Evolutionary conservation across 2,329 filamentous ascomycete genomes (phyloP).

Genomic region (Hortaea sp.): DNA sequence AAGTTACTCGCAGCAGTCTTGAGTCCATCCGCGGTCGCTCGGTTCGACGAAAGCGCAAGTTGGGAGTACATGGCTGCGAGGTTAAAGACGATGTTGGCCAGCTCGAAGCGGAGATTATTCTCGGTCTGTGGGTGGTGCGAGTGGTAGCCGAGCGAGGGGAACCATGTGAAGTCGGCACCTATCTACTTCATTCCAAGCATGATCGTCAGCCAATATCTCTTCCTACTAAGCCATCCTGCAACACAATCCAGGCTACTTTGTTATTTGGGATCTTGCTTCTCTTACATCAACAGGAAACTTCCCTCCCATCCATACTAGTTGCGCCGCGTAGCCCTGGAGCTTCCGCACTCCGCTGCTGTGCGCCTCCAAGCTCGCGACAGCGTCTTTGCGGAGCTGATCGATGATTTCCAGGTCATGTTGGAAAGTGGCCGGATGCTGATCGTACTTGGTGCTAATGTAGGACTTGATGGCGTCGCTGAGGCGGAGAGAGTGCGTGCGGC

Average conservation of each 20-base stretch:
- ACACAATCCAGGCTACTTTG: no score
- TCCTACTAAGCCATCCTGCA: no score
- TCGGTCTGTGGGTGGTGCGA: conserved; percentile 26
- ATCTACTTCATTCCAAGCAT: conserved; percentile 44
- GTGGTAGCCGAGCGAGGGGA: conserved; percentile 74
- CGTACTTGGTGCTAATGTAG: conserved; percentile 97
- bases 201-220: conserved; percentile 2
- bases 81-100: conserved; percentile 88
- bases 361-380: conserved; percentile 79
- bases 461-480: conserved; percentile 76
- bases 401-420: conserved; percentile 77
- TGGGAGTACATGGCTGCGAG: conserved; percentile 89
- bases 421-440: conserved; percentile 97
- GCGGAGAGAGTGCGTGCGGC: conserved; percentile 68
- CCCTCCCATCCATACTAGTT: conserved; percentile 83
- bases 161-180: conserved; percentile 93
- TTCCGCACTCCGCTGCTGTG: conserved; percentile 79
- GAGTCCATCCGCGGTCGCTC: conserved; percentile 68
- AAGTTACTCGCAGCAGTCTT: conserved; percentile 86
- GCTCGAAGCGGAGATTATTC: conserved; percentile 67
- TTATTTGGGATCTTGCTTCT: no score
- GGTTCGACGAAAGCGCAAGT: conserved; percentile 70
- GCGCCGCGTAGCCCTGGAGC: conserved; percentile 82
- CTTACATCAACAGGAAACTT: conserved; percentile 90
- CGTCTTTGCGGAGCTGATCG: conserved; percentile 71